These are phyloP conservation scores for Talaromyces albobiverticillius DNA, from an alignment of 2,329 filamentous ascomycete species.

Conservation along the genomic window DNA sequence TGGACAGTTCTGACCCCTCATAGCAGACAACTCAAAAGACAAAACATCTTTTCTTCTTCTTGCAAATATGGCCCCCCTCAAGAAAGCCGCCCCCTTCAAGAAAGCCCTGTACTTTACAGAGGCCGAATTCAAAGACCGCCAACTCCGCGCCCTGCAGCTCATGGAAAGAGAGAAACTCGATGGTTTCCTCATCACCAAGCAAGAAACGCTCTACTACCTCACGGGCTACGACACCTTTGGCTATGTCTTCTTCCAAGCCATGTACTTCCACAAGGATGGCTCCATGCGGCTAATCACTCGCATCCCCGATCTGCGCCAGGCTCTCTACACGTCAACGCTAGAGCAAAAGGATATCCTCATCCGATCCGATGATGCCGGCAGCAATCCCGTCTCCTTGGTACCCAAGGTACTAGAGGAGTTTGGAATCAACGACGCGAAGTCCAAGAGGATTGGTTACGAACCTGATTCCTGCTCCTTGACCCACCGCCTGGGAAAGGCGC, in stretches of 20 bases:
- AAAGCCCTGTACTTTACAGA: slow-evolving; percentile 28
- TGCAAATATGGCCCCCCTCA: slow-evolving; percentile 8
- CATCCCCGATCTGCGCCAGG: slow-evolving; percentile 30
- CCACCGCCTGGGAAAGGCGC: slow-evolving; percentile 30
- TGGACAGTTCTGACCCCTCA: not conserved
- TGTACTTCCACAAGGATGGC: slow-evolving; percentile 35
- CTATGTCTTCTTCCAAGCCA: slow-evolving; percentile 38
- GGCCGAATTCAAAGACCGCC: slow-evolving; percentile 24
- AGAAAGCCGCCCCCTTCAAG: slow-evolving; percentile 25
- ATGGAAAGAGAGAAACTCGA: slow-evolving; percentile 33
- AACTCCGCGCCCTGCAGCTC: slow-evolving; percentile 22
- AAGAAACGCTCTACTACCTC: slow-evolving; percentile 27
- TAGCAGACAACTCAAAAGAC: not conserved
- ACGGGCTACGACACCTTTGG: slow-evolving; percentile 35
- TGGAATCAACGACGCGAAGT: slow-evolving; percentile 26
- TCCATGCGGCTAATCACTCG: slow-evolving; percentile 29
- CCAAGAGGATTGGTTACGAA: slow-evolving; percentile 31
- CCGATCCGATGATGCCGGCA: slow-evolving; percentile 27
- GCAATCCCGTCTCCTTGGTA: slow-evolving; percentile 30
- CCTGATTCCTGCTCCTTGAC: slow-evolving; percentile 38
- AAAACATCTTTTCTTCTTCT: not conserved
- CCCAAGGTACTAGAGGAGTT: slow-evolving; percentile 27
- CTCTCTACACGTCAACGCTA: slow-evolving; percentile 31
- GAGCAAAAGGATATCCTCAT: slow-evolving; percentile 29
- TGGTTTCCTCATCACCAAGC: slow-evolving; percentile 34